Percentiles rank a stretch among this genome's conserved stretches.
phyloP scores from a whole-genome alignment of 2,329 filamentous ascomycete genomes.

The Ophiocordyceps unilateralis region DNA sequence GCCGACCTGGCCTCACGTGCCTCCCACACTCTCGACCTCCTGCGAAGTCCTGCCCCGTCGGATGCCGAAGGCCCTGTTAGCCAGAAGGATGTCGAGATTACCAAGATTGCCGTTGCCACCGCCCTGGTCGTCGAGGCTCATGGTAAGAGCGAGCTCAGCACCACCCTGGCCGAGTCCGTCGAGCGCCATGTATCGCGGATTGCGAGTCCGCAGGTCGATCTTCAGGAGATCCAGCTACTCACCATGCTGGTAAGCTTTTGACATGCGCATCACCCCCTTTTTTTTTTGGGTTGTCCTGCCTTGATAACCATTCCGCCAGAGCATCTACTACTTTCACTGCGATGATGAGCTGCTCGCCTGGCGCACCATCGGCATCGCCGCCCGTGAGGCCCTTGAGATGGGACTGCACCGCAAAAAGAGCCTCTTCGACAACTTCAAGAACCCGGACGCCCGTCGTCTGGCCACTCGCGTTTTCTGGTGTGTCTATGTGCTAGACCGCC shows the following conservation, averaged over 20 bases:
- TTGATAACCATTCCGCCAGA: conserved; percentile 8
- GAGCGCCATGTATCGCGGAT: conserved; percentile 12
- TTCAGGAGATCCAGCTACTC: conserved; percentile 17
- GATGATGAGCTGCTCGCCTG: conserved; percentile 32
- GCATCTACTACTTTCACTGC: conserved; percentile 24
- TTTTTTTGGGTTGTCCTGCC: neutral
- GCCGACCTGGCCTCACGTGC: conserved; percentile 9
- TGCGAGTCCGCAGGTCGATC: conserved; percentile 11
- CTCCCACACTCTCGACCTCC: conserved; percentile 10
- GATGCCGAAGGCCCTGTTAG: neutral
- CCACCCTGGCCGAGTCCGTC: conserved; percentile 12
- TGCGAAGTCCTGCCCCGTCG: conserved; percentile 3
- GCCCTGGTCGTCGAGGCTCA: conserved; percentile 15
- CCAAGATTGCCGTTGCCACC: conserved; percentile 16
- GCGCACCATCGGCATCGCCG: conserved; percentile 28
- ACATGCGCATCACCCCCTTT: neutral
- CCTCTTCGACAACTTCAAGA: conserved; percentile 19
- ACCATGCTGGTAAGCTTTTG: conserved; percentile 10
- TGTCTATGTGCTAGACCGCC: conserved; percentile 31
- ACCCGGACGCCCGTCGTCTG: conserved; percentile 11
- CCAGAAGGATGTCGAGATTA: conserved; percentile 15
- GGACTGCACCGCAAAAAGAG: conserved; percentile 29
- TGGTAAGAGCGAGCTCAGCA: conserved; percentile 12
- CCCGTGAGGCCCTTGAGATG: conserved; percentile 27
- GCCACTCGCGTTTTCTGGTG: conserved; percentile 29